phyloP scores from a whole-genome alignment of 2,329 filamentous ascomycete genomes.

The Gremmenia infestans region DNA sequence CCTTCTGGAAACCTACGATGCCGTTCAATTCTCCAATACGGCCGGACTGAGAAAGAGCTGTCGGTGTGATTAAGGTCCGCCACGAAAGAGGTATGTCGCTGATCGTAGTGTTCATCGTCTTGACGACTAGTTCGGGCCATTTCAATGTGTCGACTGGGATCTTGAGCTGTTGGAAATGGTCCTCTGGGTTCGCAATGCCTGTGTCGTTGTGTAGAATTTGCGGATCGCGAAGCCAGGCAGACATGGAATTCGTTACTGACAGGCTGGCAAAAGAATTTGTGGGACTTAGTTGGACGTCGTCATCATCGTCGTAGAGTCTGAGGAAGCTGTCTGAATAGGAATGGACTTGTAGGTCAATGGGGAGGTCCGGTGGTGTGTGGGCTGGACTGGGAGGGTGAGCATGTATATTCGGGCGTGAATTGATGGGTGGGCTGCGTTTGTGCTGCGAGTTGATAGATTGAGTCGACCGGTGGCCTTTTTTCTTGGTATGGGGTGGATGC shows the following conservation, averaged over 20 bases:
- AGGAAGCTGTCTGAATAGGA: conserved; percentile 73
- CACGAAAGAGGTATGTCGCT: conserved; percentile 55
- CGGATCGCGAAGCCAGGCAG: conserved; percentile 72
- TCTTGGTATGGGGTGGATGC: conserved; percentile 61
- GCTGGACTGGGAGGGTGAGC: conserved; percentile 67
- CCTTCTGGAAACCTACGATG: conserved; percentile 66
- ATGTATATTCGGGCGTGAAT: conserved; percentile 53
- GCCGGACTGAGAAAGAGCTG: conserved; percentile 34
- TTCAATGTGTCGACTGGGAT: conserved; percentile 21
- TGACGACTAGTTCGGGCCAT: conserved; percentile 28
- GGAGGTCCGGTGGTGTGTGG: conserved; percentile 64
- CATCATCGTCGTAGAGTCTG: conserved; percentile 63
- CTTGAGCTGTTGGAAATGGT: conserved; percentile 60
- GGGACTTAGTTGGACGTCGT: conserved; percentile 52
- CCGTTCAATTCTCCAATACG: conserved; percentile 68
- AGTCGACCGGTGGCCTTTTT: conserved; percentile 78
- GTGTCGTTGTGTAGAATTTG: conserved; percentile 63
- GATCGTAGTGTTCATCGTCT: conserved; percentile 18
- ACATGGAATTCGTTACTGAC: conserved; percentile 67
- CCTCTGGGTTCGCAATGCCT: conserved; percentile 53
- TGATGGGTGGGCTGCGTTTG: conserved; percentile 59
- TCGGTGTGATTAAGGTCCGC: conserved; percentile 54
- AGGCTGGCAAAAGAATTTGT: conserved; percentile 78
- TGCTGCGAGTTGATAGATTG: conserved; percentile 69
- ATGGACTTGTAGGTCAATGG: conserved; percentile 59